These are phyloP conservation scores for Silene conica DNA, from an alignment of 148 eudicot species.

Conservation along the genomic window DNA sequence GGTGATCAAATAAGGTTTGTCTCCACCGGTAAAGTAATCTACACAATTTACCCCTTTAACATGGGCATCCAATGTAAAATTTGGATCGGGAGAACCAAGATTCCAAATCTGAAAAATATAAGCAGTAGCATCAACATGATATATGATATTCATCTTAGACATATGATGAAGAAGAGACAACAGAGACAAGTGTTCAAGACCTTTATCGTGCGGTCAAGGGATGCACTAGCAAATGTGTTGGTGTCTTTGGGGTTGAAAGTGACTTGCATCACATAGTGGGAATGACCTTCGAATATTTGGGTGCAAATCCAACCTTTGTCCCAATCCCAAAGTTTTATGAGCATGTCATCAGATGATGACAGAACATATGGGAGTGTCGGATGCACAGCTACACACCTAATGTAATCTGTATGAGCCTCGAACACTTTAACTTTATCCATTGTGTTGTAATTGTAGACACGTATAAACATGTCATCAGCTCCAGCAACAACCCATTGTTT, in stretches of 20 bases:
- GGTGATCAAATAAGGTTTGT: constrained; percentile 79
- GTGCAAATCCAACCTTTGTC: constrained; percentile 90
- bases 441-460: constrained; percentile 84
- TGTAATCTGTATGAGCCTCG: constrained; percentile 92
- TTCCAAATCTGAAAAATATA: constrained; percentile 68
- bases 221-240: constrained; percentile 92
- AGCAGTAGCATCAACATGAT: neutral
- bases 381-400: constrained; percentile 92
- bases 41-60: constrained; percentile 88
- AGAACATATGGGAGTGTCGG: constrained; percentile 89
- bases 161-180: neutral
- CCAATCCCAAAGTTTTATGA: constrained; percentile 99
- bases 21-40: constrained; percentile 85
- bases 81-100: constrained; percentile 90
- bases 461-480: constrained; percentile 87
- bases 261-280: constrained; percentile 95
- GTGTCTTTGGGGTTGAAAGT: constrained; percentile 90
- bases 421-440: constrained; percentile 87
- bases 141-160: neutral
- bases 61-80: constrained; percentile 86
- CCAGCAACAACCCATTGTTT: constrained; percentile 98
- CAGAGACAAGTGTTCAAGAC: constrained; percentile 26
- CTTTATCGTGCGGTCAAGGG: constrained; percentile 92
- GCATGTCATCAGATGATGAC: constrained; percentile 98
- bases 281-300: constrained; percentile 91